Percentiles rank a stretch among this genome's conserved stretches.
These are phyloP conservation scores for Fusarium sp. DNA, from an alignment of 2,329 filamentous ascomycete genomes.

Conservation along the genomic window DNA sequence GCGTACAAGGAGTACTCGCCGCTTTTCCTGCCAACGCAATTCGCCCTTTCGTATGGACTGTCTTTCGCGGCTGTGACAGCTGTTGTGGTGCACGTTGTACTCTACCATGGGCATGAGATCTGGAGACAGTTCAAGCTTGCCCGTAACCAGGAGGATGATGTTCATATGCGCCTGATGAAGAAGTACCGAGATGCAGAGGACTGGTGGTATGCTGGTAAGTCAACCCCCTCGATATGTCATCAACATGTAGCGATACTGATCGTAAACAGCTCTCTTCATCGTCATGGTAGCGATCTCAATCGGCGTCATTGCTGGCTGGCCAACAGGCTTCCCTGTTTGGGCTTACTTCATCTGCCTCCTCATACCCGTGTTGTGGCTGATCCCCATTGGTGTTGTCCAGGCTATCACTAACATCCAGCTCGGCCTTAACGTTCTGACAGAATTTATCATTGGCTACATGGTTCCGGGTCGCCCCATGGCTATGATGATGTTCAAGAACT, in stretches of 20 bases:
- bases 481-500: constrained; percentile 84
- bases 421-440: constrained; percentile 77
- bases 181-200: constrained; percentile 69
- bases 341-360: constrained; percentile 67
- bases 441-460: constrained; percentile 79
- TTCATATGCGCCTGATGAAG: constrained; percentile 71
- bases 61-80: constrained; percentile 75
- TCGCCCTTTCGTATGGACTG: constrained; percentile 68
- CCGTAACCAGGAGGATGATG: constrained; percentile 66
- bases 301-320: constrained; percentile 65
- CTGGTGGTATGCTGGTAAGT: constrained; percentile 67
- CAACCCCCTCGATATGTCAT: constrained; percentile 48
- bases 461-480: constrained; percentile 75
- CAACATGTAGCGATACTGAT: constrained; percentile 18
- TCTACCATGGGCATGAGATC: constrained; percentile 67
- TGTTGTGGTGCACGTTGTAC: constrained; percentile 65
- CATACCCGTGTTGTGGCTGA: constrained; percentile 67
- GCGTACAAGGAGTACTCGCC: constrained; percentile 74
- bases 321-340: constrained; percentile 68
- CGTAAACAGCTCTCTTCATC: constrained; percentile 56
- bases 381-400: constrained; percentile 71
- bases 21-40: constrained; percentile 72
- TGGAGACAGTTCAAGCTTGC: constrained; percentile 66
- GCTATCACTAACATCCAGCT: constrained; percentile 71
- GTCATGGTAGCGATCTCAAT: constrained; percentile 67